Percentiles rank a stretch among this genome's conserved stretches.
These are phyloP conservation scores for Backusella tarrabulga DNA, from an alignment of 192 early-diverging fungal genomes.

Conservation along the genomic window DNA sequence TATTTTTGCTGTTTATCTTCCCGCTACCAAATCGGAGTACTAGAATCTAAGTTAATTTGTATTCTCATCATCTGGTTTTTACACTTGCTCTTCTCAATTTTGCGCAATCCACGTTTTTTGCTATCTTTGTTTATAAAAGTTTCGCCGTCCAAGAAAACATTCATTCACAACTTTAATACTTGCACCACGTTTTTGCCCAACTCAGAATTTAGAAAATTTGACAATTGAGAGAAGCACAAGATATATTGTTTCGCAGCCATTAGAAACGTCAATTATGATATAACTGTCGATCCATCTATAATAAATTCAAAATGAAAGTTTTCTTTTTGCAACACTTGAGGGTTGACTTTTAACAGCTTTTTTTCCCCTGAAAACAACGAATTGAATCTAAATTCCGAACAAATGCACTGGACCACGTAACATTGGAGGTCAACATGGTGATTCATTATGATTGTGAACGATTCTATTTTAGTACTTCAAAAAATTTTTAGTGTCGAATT, in stretches of 20 bases:
- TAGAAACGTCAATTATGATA: background rate
- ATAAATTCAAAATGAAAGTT: too few relatives aligned
- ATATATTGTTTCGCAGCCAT: background rate
- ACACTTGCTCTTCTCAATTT: background rate
- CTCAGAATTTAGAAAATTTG: constrained; percentile 1
- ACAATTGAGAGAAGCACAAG: background rate
- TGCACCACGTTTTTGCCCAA: background rate
- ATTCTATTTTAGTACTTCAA: background rate
- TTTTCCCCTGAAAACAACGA: background rate
- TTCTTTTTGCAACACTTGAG: background rate
- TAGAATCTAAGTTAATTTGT: background rate
- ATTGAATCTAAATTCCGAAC: background rate
- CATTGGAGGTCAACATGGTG: background rate
- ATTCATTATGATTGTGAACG: background rate
- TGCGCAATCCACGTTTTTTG: background rate
- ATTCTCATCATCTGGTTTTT: background rate
- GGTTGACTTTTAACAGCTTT: background rate
- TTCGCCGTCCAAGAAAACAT: background rate
- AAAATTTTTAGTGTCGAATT: background rate
- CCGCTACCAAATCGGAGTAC: background rate
- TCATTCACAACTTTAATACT: background rate
- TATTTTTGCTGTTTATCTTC: background rate
- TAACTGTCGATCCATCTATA: too few relatives aligned
- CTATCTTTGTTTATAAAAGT: background rate
- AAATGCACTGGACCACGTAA: background rate